A percentile compares a stretch with the other conserved stretches of the same genome.
phyloP scores from a whole-genome alignment of 768 basidiomycete genomes.

The Sarcomyxa edulis region DNA sequence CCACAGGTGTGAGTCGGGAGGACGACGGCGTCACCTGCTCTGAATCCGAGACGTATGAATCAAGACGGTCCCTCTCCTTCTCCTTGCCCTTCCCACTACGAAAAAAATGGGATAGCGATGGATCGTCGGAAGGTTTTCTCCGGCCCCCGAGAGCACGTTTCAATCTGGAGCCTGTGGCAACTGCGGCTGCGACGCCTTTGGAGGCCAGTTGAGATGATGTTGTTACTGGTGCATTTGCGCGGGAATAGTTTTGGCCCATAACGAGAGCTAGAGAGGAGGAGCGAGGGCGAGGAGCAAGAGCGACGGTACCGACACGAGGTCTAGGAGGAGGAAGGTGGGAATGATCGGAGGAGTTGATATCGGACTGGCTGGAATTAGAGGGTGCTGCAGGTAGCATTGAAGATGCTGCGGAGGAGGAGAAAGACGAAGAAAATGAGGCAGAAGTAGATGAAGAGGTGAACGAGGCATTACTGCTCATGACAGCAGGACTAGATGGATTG shows the following conservation, averaged over 20 bases:
- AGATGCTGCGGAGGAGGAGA: conserved; percentile 36
- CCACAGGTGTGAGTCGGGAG: conserved; percentile 6
- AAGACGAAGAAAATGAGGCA: conserved; percentile 22
- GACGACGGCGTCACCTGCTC: conserved; percentile 6
- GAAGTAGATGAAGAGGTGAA: not conserved
- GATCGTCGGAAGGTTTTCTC: conserved; percentile 36
- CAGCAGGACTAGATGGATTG: too few species aligned
- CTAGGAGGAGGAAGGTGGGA: conserved; percentile 21
- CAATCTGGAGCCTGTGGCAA: conserved; percentile 43
- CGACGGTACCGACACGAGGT: conserved; percentile 6
- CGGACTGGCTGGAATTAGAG: conserved; percentile 31
- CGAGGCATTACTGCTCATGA: not conserved
- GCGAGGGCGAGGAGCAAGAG: conserved; percentile 10
- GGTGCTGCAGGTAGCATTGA: conserved; percentile 26
- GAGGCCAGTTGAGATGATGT: conserved; percentile 1
- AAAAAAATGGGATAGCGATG: not conserved
- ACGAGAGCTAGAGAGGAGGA: conserved; percentile 9
- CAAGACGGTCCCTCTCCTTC: not conserved
- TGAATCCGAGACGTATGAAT: conserved; percentile 2
- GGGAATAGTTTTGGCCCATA: conserved; percentile 9
- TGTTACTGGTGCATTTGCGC: not conserved
- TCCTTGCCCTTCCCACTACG: conserved; percentile 1
- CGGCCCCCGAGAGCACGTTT: conserved; percentile 57
- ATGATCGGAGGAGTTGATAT: conserved; percentile 38
- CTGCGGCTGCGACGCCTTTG: conserved; percentile 19